Evolutionary conservation across 352 stramenopile species (phyloP), one percentile per base, ranked within the genome.

Genomic region (Pythium brassicae): DNA sequence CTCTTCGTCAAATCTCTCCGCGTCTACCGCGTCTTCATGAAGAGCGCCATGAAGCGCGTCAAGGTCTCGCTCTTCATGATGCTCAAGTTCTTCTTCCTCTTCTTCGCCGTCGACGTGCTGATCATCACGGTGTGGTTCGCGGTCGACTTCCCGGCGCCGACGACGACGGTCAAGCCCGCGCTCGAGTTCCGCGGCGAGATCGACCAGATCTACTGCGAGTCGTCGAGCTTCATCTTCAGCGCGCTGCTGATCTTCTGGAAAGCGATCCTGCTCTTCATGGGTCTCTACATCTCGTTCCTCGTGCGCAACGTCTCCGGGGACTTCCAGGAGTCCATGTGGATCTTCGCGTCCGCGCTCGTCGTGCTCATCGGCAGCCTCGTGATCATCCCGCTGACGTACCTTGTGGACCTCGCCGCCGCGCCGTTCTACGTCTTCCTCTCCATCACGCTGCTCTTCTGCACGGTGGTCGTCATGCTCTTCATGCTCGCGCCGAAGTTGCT

Each of bases 321-420:
- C 53, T 87, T 87, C 49, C 79, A 89, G 47, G 79, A 89, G 29
- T 72, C 76, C 6, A 66, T 79, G 46, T 87, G 79, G 79, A 87
- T 83, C 34, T 79, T 86, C 46, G 66, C 57, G 1, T 82, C 79
- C 0, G 64, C 69, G 0, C 4, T 76, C 0, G 59, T 87, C 3
- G 76, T 91, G 26, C 57, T 89, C 2, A 61, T 83, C 2, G 75
- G 63, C 14, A 66, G 65, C 27, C 44, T 86, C 20, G 48, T 86
- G n/a, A 62, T 84, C 26, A 47, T 83, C 23, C 72, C 72, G 9
- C 62, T 87, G 44, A 61, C 66, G n/a, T 87, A 86, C 43, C 29
- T 84, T 3, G 66, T 84, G 2, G 22, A 74, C 4, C 62, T 87
- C 61, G 43, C 67, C 0, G 69, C 76, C 1, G 19, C 62, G 2